These are phyloP conservation scores for Spencermartinsiella ligniputridi DNA, from an alignment of 1,139 yeast genomes.

Conservation along the genomic window DNA sequence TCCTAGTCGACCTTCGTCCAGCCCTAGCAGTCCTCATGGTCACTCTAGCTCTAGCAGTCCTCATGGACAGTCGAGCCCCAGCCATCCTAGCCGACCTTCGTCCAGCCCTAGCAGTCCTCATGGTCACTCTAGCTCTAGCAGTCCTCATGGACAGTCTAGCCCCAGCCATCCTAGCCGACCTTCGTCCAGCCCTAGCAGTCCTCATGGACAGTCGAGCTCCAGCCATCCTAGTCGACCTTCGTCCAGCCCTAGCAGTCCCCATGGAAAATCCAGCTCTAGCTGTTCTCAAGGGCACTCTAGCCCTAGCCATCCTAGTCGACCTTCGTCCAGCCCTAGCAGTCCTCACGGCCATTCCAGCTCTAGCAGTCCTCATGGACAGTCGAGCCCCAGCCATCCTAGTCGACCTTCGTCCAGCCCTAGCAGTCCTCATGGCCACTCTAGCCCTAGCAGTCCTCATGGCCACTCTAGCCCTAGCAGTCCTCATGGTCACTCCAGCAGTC, in stretches of 20 bases:
- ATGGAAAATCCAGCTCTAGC: not conserved
- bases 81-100: not conserved
- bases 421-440: no score
- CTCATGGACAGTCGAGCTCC: not conserved
- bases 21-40: not conserved
- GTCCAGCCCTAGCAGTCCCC: not conserved
- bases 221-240: not conserved
- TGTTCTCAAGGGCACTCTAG: no score
- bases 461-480: no score
- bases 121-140: not conserved
- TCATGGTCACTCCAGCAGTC: no score
- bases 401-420: no score
- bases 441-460: no score
- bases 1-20: not conserved
- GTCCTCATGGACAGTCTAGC: not conserved
- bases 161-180: not conserved
- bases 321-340: not conserved
- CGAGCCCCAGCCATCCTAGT: no score
- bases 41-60: not conserved
- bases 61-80: not conserved
- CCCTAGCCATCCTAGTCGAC: not conserved
- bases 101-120: not conserved
- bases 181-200: not conserved
- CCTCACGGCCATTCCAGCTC: not conserved
- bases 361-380: no score